Evolutionary conservation across 2,329 filamentous ascomycete species (phyloP), one percentile per base, ranked within the genome.

Genomic region (Talaromyces atroroseus): DNA sequence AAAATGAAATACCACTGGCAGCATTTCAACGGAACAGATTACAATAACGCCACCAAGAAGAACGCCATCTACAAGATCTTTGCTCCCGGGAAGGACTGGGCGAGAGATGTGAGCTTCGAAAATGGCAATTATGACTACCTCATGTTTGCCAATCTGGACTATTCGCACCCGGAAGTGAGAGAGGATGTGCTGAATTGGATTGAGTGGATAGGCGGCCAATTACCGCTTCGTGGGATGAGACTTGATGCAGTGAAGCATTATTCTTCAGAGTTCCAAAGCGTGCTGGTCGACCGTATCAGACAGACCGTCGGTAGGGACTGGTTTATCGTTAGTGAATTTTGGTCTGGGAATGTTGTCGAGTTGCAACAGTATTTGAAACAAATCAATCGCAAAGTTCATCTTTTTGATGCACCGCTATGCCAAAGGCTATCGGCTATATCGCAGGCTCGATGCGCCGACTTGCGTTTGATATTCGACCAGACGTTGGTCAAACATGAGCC

Each of bases 171-270:
- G 0, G 86, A 88, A 62, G 86, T 89, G 10, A 76, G 78, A 34
- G 69, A 78, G 3, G 87, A 90, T 61, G 79, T 89, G 3, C 74
- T 85, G 54, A 76, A 78, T 51, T 90, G 87, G 87, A 84, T 83
- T 1, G 73, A 79, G 4, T 90, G 87, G 87, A 76, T 90, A 56
- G 78, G 80, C 1, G 73, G 80, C 5, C 76, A 85, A 58, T 66
- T 88, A 0, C 80, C 81, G 0, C 72, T 90, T 11, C 77, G 80
- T 59, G 87, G 86, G 1, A 85, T 90, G 68, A 78, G 87, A 18
- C 79, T 90, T 51, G 87, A 90, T 67, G 87, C 87, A 12, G 83
- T 85, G 29, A 87, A 89, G 71, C 87, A 90, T 70, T 88, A 85
- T 69, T 86, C 82, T 26, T 80, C 81, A 58, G 75, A 78, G n/a